Evolutionary conservation across 495 filamentous ascomycete species (phyloP).

Genomic region (Staphylotrichum tortipilum): DNA sequence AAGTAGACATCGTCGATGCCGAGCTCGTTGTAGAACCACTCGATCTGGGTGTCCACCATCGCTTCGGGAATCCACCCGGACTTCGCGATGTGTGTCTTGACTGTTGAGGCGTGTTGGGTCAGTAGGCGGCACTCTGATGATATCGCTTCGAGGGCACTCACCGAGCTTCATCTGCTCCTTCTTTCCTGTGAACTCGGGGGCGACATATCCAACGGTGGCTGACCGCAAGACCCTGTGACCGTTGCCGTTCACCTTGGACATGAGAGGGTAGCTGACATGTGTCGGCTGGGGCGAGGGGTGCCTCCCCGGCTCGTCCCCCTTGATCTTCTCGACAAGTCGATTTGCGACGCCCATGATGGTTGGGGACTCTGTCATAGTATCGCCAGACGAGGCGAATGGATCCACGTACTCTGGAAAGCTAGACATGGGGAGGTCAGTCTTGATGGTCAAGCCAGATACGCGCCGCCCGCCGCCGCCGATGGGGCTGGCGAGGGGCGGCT

Average conservation of each 20-base stretch:
- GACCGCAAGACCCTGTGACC: conserved; percentile 65
- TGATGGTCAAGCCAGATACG: conserved; percentile 31
- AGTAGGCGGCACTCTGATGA: background rate
- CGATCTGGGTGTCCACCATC: conserved; percentile 74
- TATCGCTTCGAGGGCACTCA: conserved; percentile 31
- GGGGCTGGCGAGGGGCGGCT: conserved; percentile 9
- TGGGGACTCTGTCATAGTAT: conserved; percentile 27
- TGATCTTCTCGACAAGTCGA: conserved; percentile 26
- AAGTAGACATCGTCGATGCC: conserved; percentile 99
- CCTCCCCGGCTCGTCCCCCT: conserved; percentile 23
- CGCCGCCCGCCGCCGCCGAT: conserved; percentile 17
- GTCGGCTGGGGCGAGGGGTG: conserved; percentile 87
- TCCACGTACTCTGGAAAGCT: conserved; percentile 36
- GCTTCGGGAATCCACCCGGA: conserved; percentile 73
- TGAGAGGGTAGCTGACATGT: conserved; percentile 69
- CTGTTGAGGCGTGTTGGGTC: conserved; percentile 18
- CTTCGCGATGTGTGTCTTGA: conserved; percentile 34
- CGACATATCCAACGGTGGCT: conserved; percentile 89
- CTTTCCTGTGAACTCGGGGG: conserved; percentile 91
- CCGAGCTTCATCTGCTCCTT: conserved; percentile 85
- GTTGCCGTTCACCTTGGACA: conserved; percentile 47
- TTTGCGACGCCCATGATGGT: conserved; percentile 20
- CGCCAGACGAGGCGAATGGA: conserved; percentile 29
- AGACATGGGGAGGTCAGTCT: conserved; percentile 35
- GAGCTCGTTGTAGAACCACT: conserved; percentile 95